A percentile compares a stretch with the other conserved stretches of the same genome.
These are phyloP conservation scores for Euphorbia pulcherrima DNA, from an alignment of 345 rosid genomes.

Conservation along the genomic window DNA sequence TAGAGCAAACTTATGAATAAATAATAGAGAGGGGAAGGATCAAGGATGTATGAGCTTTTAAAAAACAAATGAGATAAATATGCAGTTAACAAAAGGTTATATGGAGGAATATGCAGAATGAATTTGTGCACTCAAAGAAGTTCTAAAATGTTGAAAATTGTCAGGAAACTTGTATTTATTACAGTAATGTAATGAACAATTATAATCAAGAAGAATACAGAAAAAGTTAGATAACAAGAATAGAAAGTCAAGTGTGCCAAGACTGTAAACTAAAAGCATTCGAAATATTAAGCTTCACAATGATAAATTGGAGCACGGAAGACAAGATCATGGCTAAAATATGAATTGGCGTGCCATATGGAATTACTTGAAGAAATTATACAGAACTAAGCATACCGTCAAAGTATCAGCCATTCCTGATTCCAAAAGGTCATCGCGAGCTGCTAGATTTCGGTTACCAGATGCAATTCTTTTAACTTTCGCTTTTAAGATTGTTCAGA, in stretches of 20 bases:
- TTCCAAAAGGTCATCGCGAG: constrained; percentile 29
- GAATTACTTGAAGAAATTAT: not conserved
- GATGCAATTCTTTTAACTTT: constrained; percentile 24
- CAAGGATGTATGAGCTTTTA: not conserved
- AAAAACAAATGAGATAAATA: not conserved
- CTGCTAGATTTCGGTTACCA: constrained; percentile 21
- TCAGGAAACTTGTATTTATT: not conserved
- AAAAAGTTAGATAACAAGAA: not conserved
- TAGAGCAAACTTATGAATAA: not conserved
- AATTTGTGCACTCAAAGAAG: not conserved
- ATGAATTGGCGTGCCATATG: not conserved
- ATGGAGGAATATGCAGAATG: not conserved
- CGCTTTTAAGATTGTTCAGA: constrained; percentile 33
- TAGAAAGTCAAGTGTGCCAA: not conserved
- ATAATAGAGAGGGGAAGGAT: not conserved
- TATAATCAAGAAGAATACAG: not conserved
- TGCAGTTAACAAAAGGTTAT: not conserved
- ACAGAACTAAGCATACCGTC: constrained; percentile 17
- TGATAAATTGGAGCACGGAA: not conserved
- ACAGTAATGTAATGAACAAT: not conserved
- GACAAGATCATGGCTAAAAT: not conserved
- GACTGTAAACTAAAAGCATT: not conserved
- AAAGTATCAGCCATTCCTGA: constrained; percentile 27
- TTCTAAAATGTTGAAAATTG: not conserved
- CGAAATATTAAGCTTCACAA: not conserved